Percentiles rank a stretch among this genome's conserved stretches.
Evolutionary conservation across 2,329 filamentous ascomycete species (phyloP).

Genomic region (Monilinia polystroma): DNA sequence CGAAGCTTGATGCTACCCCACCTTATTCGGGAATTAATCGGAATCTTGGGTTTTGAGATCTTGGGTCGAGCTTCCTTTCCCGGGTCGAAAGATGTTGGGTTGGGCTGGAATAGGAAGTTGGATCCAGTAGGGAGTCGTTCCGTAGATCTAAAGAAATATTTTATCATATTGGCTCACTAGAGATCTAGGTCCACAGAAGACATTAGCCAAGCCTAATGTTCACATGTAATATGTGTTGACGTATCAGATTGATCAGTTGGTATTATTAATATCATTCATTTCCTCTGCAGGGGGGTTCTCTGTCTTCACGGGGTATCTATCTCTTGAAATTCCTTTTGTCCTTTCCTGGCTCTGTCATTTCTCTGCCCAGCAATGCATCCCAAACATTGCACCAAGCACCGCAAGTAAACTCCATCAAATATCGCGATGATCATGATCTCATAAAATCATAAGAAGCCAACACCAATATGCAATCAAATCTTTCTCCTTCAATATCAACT

Average conservation of each 20-base stretch:
- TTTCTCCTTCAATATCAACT: slow-evolving; percentile 60
- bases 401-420: background rate
- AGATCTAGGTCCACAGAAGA: background rate
- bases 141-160: background rate
- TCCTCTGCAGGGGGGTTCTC: background rate
- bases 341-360: slow-evolving; percentile 8
- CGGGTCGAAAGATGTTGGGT: background rate
- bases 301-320: slow-evolving; percentile 17
- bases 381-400: slow-evolving; percentile 19
- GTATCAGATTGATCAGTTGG: slow-evolving; percentile 1
- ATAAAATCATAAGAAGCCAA: slow-evolving; percentile 59
- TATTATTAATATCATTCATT: slow-evolving; percentile 9
- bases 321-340: slow-evolving; percentile 10
- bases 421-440: slow-evolving; percentile 16
- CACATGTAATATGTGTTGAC: background rate
- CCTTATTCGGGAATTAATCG: slow-evolving; percentile 22
- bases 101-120: slow-evolving; percentile 15
- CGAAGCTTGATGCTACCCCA: slow-evolving; percentile 19
- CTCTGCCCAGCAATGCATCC: slow-evolving; percentile 10
- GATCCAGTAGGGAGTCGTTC: background rate
- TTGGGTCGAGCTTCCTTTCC: background rate
- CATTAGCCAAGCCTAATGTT: background rate
- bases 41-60: background rate
- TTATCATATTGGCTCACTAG: background rate
- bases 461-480: slow-evolving; percentile 89